Percentiles rank a stretch among this genome's conserved stretches.
These are phyloP conservation scores for Leptoxyphium fumago DNA, from an alignment of 2,329 filamentous ascomycete species.

Conservation along the genomic window DNA sequence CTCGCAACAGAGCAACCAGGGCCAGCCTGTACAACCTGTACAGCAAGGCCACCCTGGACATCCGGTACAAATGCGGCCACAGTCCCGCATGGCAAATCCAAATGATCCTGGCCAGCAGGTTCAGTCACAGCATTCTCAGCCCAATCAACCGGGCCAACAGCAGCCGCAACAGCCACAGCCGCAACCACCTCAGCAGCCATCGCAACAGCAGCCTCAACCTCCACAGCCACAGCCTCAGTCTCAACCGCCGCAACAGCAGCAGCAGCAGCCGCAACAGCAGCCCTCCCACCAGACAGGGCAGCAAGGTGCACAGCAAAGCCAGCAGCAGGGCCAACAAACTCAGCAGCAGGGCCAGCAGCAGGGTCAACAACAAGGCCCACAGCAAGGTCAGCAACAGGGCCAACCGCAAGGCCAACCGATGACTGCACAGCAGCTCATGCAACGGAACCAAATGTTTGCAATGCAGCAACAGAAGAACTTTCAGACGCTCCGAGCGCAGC, in stretches of 20 bases:
- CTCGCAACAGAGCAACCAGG: conserved; percentile 34
- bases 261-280: conserved; percentile 9
- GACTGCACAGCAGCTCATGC: conserved; percentile 11
- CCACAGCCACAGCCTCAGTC: conserved; percentile 22
- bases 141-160: conserved; percentile 5
- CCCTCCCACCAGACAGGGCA: conserved; percentile 2
- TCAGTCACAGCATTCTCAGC: conserved; percentile 12
- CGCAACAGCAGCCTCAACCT: conserved; percentile 23
- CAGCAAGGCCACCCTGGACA: conserved; percentile 19
- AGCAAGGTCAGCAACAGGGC: conserved; percentile 21
- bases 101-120: conserved; percentile 15
- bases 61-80: conserved; percentile 24
- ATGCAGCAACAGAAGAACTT: conserved; percentile 18
- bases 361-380: background rate
- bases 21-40: conserved; percentile 26
- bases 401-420: conserved; percentile 12
- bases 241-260: conserved; percentile 23
- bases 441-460: conserved; percentile 12
- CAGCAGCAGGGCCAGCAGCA: conserved; percentile 4
- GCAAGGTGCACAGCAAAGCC: conserved; percentile 1
- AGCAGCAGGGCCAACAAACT: background rate
- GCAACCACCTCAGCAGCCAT: conserved; percentile 27
- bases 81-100: conserved; percentile 22
- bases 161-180: conserved; percentile 18
- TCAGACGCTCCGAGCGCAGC: conserved; percentile 13